Evolutionary conservation across 2,329 filamentous ascomycete species (phyloP), one percentile per base, ranked within the genome.

Genomic region (Hysterium pulicare): DNA sequence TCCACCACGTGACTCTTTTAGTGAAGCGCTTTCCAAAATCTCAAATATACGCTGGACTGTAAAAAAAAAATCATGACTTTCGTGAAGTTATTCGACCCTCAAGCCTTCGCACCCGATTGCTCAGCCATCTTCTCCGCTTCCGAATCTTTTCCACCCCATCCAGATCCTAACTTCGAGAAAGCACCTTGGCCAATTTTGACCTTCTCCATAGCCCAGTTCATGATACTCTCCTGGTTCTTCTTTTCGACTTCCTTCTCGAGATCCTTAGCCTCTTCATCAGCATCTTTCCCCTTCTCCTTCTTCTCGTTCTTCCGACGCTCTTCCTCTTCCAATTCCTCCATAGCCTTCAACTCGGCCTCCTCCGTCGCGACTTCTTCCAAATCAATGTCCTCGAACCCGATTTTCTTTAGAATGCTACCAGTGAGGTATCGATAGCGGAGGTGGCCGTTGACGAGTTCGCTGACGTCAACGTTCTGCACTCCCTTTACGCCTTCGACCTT

Each of bases 401-500:
- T 74, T 42, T 72, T 71, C 46, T 70, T 68, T 24, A 79, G 50
- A n/a, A 78, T 73, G 2, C 59, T 64, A 6, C 76, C 76, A 0
- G 73, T 74, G 3, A 76, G 63, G 49, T 72, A 75, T 15, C 74
- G 62, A 53, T 78, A 79, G 33, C 66, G 62, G 3, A 74, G 62
- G 52, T 78, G 75, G 0, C 75, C 75, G n/a, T 64, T 66, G 0
- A 78, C 72, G 2, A 74, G 58, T 19, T 73, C 70, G 10, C 67
- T 73, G 17, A 78, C 71, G 47, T 79, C 75, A 11, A 79, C 70
- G 24, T 78, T 80, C 42, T 78, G 71, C 0, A 93, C 76, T 2
- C 84, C 84, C 4, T 79, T 75, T 13, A 90, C 79, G 7, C 75
- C 78, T 44, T 81, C 68, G 19, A 94, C 79, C 23, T 81, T 75